A percentile compares a stretch with the other conserved stretches of the same genome.
These are phyloP conservation scores for Caryopteris hybrid DNA, from an alignment of 305 asterid genomes.

Conservation along the genomic window DNA sequence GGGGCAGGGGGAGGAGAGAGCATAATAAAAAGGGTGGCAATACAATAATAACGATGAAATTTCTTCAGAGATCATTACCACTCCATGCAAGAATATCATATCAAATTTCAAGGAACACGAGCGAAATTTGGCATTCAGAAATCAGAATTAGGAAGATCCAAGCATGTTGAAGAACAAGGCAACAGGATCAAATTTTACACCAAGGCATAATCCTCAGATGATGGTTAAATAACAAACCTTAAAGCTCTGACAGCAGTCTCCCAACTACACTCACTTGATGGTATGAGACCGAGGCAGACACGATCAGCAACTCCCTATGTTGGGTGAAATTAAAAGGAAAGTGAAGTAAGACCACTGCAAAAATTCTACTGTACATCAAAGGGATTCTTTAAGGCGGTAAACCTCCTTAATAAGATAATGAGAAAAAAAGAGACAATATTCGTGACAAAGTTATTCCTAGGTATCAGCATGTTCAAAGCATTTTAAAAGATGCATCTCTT, in stretches of 20 bases:
- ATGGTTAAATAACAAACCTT: conserved; percentile 37
- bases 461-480: background rate
- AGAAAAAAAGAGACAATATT: background rate
- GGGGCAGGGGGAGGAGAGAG: no score
- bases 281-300: conserved; percentile 92
- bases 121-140: background rate
- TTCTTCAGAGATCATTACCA: background rate
- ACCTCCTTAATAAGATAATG: background rate
- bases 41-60: no score
- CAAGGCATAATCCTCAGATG: background rate
- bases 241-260: conserved; percentile 75
- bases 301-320: conserved; percentile 91
- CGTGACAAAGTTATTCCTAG: no score
- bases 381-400: background rate
- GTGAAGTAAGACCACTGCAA: background rate
- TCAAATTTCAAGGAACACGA: background rate
- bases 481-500: background rate
- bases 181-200: background rate
- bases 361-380: background rate
- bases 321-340: background rate
- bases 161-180: background rate
- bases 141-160: background rate
- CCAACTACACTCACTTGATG: conserved; percentile 96
- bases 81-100: background rate
- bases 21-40: no score